Base-by-base conservation (phyloP, 371 early-diverging fungal genomes). In the Lichtheimia corymbifera region DNA sequence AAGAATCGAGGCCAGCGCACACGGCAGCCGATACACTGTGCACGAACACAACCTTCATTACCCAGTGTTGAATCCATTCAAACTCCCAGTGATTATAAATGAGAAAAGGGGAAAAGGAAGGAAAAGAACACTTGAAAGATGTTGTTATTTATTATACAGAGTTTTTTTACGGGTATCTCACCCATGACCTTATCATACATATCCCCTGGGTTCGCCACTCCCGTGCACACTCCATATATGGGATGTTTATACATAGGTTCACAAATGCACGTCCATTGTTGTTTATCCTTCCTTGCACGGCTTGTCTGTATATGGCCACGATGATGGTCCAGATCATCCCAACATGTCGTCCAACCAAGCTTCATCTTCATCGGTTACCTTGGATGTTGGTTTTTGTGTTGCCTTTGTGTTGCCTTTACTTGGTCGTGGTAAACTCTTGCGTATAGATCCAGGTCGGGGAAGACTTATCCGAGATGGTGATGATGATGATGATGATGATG, bases 301-400 rank as follows among this genome's bases (percentile, higher is more conserved):
- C 12, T 25, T 20, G 15, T 1, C 53, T 28, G 15, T 41, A 15
- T 50, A 27, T 25, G 5, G 18, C 41, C 44, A 42, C 25, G 35
- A 53, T n/a, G 55, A 47, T 57, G 30, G 12, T 28, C 52, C 60
- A 65, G 57, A 56, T 54, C 54, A 54, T 44, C 67, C 73, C 24
- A 80, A 55, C 5, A 80, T 55, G 25, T 77, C 81, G 61, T 80
- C 81, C 24, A 80, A 44, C 72, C 73, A 80, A 14, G 73, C 78
- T 53, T 80, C 76, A 52, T 77, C 77, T 15, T 73, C 72, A 4
- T 64, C 62, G 15, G 55, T 41, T 11, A 20, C 25, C 18, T 55
- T 63, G 55, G 56, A 7, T 51, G 45, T 28, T n/a, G 61, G 43
- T 42, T 22, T 20, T 42, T 15, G 47, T 24, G 18, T 14, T 24